Base-by-base conservation (phyloP, 768 basidiomycete species). In the Mycena rosella region DNA sequence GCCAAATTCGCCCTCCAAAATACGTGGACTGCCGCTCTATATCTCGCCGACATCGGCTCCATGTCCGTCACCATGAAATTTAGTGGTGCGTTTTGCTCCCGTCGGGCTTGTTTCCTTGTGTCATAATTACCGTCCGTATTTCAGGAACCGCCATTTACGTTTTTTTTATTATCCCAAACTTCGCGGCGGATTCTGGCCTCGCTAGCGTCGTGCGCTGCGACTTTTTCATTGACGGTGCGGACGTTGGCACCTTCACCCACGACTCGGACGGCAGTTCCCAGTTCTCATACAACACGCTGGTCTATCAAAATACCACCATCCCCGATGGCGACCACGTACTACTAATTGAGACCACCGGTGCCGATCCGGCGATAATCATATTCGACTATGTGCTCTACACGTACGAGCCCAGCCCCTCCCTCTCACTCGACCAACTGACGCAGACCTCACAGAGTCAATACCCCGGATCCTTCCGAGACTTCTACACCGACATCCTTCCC, bases 321-420 rank as follows among this genome's bases (percentile, higher is more conserved):
- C 42, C 65, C 0, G 26, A 68, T 15, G 72, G 62, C 10, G 67
- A 72, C 22, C 74, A 75, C 49, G 60, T 44, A 4, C 63, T 75
- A 13, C 51, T 70, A 4, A 66, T 75, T 32, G 49, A 66, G n/a
- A 68, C 70, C 6, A 71, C 63, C 8, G 70, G 68, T 11, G 20
- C 53, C 3, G 62, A 64, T n/a, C 57, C 68, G 5, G 60, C 71
- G 7, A 47, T 60, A 15, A 44, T 75, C 30, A 68, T 73, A n/a
- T 75, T 75, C 30, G 74, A 75, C 47, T 66, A 60, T 34, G 72
- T 61, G 9, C 18, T 70, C 0, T 75, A 75, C 24, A 73, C 72
- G 74, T 75, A 48, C 20, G 73, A 70, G 40, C 24, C 22, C 30
- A 24, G 26, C 22, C 27, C n/a, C 0, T 9, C 5, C 17, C 34